Evolutionary conservation across 345 rosid species (phyloP), one percentile per base, ranked within the genome.

Genomic region (Moringa oleifera): DNA sequence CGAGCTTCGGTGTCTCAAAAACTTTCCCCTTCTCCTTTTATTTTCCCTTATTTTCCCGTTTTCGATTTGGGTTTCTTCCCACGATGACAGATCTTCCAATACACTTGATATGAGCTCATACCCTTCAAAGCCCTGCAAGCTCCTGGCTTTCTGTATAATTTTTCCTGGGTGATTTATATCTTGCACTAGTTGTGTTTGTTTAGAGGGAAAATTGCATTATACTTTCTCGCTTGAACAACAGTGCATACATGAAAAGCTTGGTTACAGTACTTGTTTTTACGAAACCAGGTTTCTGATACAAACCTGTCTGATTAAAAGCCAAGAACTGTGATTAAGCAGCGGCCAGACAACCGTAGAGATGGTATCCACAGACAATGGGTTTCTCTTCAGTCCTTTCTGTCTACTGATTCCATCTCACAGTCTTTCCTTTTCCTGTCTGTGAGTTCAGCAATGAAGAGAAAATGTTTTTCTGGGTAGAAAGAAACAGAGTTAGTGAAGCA

Each of bases 271-370:
- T 41, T 9, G 1, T 41, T 41, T 57, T 17, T 36, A n/a, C n/a
- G n/a, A n/a, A n/a, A n/a, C n/a, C n/a, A n/a, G n/a, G n/a, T n/a
- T n/a, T n/a, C n/a, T n/a, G n/a, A n/a, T n/a, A n/a, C n/a, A n/a
- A n/a, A n/a, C n/a, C n/a, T n/a, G n/a, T n/a, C n/a, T n/a, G n/a
- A n/a, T n/a, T 33, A 11, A 4, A 33, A 33, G 11, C 11, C 37
- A 33, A 33, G 11, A 41, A 41, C 1, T 9, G 47, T 41, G 62
- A 66, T 66, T 41, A 68, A 78, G 77, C 80, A 59, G 74, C 80
- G 85, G 82, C 77, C 85, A 78, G 85, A 78, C 85, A 81, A 81
- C 85, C 79, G 79, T 71, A 75, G 80, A 19, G 79, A 78, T 78
- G 85, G 68, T 59, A 69, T 75, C 85, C 85, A 75, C 82, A 75